phyloP scores from a whole-genome alignment of 2,329 filamentous ascomycete genomes.

The Fusarium secorum region DNA sequence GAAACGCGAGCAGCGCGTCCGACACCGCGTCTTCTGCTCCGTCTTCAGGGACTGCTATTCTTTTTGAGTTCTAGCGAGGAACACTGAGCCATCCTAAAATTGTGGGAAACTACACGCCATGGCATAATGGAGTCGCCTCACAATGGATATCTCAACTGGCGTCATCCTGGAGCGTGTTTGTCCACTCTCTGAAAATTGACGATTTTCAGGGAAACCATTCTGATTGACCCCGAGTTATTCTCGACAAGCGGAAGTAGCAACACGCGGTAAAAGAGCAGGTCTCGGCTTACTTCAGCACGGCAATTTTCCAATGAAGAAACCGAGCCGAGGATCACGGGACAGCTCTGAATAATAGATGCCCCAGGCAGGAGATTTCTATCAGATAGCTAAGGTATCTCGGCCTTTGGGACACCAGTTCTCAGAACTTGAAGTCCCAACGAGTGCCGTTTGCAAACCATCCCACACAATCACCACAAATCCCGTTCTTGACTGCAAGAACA shows the following conservation, averaged over 20 bases:
- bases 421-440: conserved; percentile 11
- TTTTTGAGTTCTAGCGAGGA: conserved; percentile 15
- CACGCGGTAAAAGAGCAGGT: conserved; percentile 22
- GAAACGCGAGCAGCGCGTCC: conserved; percentile 19
- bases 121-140: conserved; percentile 21
- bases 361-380: neutral
- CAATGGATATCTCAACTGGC: conserved; percentile 28
- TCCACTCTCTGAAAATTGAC: conserved; percentile 13
- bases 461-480: conserved; percentile 25
- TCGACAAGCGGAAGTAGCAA: conserved; percentile 11
- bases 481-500: conserved; percentile 15
- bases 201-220: conserved; percentile 10
- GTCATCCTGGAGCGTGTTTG: conserved; percentile 27
- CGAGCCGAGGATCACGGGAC: neutral
- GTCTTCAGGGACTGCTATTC: conserved; percentile 8
- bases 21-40: conserved; percentile 16
- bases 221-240: neutral
- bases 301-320: neutral
- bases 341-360: neutral
- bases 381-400: neutral
- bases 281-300: conserved; percentile 22
- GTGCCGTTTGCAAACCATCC: conserved; percentile 17
- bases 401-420: neutral
- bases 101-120: conserved; percentile 24
- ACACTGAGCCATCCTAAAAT: neutral